Percentiles rank a stretch among this genome's conserved stretches.
These are phyloP conservation scores for Candida fluviatilis DNA, from an alignment of 805 yeast species.

Conservation along the genomic window DNA sequence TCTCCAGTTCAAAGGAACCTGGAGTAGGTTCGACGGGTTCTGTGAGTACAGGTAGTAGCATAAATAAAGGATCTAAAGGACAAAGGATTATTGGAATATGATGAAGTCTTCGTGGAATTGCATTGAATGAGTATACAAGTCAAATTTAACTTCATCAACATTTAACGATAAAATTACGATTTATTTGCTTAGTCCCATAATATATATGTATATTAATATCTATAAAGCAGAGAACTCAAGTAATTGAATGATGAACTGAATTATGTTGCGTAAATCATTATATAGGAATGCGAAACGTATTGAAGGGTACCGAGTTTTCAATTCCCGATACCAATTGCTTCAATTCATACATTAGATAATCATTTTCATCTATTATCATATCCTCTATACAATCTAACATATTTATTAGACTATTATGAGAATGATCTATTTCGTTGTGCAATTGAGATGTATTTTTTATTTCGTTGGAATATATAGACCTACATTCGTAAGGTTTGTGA, in stretches of 20 bases:
- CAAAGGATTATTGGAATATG: not conserved
- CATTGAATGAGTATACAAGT: not conserved
- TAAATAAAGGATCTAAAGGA: not conserved
- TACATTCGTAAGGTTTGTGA: too few species aligned
- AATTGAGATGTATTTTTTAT: not conserved
- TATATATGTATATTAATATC: too few species aligned
- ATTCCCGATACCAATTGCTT: conserved; percentile 1
- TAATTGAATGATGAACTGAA: too few species aligned
- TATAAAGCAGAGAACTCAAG: too few species aligned
- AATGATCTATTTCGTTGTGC: not conserved
- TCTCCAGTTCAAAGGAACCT: not conserved
- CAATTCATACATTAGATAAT: conserved; percentile 1
- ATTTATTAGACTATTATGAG: not conserved
- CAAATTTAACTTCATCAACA: too few species aligned
- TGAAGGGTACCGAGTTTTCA: conserved; percentile 1
- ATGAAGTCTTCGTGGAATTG: not conserved
- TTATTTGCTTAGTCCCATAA: too few species aligned
- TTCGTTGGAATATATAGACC: too few species aligned
- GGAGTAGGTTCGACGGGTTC: not conserved
- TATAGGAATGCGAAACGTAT: conserved; percentile 1
- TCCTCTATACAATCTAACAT: conserved; percentile 5
- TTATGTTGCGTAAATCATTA: too few species aligned
- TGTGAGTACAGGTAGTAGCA: not conserved
- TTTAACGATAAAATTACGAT: too few species aligned
- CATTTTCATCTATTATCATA: conserved; percentile 4